Conservation (phyloP, 805 yeast genomes). For the Teunomyces tritomae region DNA sequence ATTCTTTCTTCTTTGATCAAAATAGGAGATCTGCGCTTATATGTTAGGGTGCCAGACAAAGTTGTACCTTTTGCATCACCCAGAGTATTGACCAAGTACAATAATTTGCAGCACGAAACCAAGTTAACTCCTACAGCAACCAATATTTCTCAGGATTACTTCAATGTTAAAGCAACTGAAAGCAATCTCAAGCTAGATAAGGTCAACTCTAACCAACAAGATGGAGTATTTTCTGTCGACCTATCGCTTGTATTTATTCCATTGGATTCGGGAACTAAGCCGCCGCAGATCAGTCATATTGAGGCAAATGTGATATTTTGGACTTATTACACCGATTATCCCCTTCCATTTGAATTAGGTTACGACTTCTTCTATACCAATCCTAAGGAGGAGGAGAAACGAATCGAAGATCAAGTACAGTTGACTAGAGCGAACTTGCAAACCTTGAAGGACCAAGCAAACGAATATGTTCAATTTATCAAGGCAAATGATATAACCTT, state of each 20-base stretch:
- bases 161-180: background rate
- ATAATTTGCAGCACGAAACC: constrained; percentile 17
- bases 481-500: constrained; percentile 31
- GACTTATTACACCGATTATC: constrained; percentile 41
- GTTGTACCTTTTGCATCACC: constrained; percentile 38
- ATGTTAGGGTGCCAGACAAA: constrained; percentile 32
- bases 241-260: constrained; percentile 28
- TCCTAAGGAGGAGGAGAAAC: constrained; percentile 17
- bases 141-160: background rate
- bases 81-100: constrained; percentile 34
- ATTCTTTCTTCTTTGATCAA: constrained; percentile 31
- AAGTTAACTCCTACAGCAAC: too few relatives aligned
- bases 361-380: constrained; percentile 42
- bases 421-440: constrained; percentile 35
- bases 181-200: background rate
- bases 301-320: constrained; percentile 39
- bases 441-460: constrained; percentile 31
- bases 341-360: constrained; percentile 37
- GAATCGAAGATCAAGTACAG: constrained; percentile 25
- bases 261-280: constrained; percentile 18
- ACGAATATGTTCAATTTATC: constrained; percentile 32
- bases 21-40: constrained; percentile 34
- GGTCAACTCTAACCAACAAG: constrained; percentile 4
- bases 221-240: constrained; percentile 14
- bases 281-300: constrained; percentile 33